Percentiles rank a stretch among this genome's conserved stretches.
These are phyloP conservation scores for Neonectria coccinea DNA, from an alignment of 2,329 filamentous ascomycete genomes.

Conservation along the genomic window DNA sequence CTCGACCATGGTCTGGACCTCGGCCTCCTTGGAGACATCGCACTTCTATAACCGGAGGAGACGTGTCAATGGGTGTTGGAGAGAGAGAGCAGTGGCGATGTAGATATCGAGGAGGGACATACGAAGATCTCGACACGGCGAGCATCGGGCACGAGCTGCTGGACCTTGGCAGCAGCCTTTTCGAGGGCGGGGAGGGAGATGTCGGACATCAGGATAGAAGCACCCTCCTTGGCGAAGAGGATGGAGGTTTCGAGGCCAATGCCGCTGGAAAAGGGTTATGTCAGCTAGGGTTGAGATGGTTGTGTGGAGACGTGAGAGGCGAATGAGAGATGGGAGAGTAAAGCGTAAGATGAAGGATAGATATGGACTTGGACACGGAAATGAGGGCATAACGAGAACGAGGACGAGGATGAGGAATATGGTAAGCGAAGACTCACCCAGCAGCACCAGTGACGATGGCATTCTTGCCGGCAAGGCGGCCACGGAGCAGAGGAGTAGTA, in stretches of 20 bases:
- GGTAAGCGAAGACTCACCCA: constrained; percentile 70
- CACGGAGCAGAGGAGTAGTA: constrained; percentile 46
- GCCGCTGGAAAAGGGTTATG: constrained; percentile 65
- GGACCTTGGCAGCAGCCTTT: constrained; percentile 79
- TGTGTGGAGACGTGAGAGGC: background rate
- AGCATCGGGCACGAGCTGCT: constrained; percentile 74
- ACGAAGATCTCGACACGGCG: constrained; percentile 71
- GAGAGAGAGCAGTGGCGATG: background rate
- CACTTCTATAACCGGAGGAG: constrained; percentile 51
- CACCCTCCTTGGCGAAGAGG: constrained; percentile 89
- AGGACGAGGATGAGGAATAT: background rate
- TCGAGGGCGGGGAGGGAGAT: constrained; percentile 83
- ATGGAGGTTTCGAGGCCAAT: constrained; percentile 94
- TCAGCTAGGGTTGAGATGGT: constrained; percentile 21
- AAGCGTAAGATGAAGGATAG: background rate
- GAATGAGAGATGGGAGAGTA: background rate
- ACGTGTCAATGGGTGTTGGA: constrained; percentile 2
- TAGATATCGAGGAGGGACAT: constrained; percentile 33
- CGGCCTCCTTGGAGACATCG: constrained; percentile 87
- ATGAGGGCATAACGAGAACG: background rate
- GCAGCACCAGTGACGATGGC: constrained; percentile 85
- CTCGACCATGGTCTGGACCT: constrained; percentile 81
- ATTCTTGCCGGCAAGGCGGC: constrained; percentile 71
- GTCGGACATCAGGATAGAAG: constrained; percentile 86
- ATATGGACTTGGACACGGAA: background rate